Evolutionary conservation across 345 rosid species (phyloP).

Genomic region (Eucalyptus polyanthemos): DNA sequence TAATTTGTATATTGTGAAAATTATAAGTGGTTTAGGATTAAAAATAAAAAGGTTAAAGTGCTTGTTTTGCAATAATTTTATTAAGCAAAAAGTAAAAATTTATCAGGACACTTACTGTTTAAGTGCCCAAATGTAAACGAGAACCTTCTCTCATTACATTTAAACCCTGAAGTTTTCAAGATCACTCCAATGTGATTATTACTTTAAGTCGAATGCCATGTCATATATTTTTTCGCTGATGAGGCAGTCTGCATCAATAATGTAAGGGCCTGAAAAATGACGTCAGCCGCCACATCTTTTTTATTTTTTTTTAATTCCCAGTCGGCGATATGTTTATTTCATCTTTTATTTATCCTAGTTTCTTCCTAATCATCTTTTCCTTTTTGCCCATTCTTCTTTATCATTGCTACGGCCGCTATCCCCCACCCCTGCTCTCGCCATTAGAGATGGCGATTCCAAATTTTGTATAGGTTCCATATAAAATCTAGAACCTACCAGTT

Average conservation of each 20-base stretch:
- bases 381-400: neutral
- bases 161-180: neutral
- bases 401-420: neutral
- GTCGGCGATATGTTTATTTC: neutral
- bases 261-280: neutral
- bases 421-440: neutral
- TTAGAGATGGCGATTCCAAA: accelerated
- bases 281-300: neutral
- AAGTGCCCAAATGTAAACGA: neutral
- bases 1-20: neutral
- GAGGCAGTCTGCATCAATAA: neutral
- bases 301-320: neutral
- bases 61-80: neutral
- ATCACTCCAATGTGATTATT: neutral
- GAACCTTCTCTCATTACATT: neutral
- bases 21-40: neutral
- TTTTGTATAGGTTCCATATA: no score
- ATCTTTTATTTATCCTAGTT: neutral
- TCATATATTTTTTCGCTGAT: neutral
- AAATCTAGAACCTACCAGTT: no score
- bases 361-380: neutral
- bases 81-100: neutral
- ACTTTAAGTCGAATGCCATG: neutral
- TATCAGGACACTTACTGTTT: neutral
- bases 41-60: neutral